A percentile compares a stretch with the other conserved stretches of the same genome.
phyloP scores from a whole-genome alignment of 345 rosid species.

The Raphanus raphanistrum region DNA sequence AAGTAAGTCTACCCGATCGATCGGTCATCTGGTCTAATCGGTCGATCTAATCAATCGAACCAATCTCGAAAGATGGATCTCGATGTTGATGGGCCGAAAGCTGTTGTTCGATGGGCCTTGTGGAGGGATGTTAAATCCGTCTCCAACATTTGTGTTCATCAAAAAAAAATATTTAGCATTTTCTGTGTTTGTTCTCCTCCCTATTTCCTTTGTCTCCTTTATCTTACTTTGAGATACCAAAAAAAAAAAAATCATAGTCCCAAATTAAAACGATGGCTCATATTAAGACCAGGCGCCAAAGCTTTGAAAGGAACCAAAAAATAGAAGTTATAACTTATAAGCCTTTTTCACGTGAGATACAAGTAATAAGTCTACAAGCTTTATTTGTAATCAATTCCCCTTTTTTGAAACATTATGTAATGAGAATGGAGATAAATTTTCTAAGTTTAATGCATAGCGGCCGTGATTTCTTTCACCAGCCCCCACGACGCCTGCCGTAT shows the following conservation, averaged over 20 bases:
- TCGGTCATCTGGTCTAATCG: no score
- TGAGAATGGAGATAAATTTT: constrained; percentile 14
- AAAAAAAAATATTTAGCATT: background rate
- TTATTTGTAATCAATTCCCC: background rate
- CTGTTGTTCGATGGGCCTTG: no score
- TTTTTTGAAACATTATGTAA: background rate
- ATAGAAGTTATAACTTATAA: background rate
- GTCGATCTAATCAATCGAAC: no score
- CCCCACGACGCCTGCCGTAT: constrained; percentile 42
- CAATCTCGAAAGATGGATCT: no score
- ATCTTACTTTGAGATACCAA: background rate
- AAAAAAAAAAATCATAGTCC: background rate
- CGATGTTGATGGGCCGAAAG: no score
- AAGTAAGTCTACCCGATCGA: no score
- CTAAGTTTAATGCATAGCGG: constrained; percentile 36
- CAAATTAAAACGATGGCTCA: background rate
- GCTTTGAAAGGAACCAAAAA: background rate
- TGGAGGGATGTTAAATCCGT: no score
- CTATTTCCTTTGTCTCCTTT: background rate
- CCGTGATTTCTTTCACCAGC: constrained; percentile 37
- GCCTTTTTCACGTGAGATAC: background rate
- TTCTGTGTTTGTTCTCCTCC: background rate
- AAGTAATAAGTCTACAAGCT: background rate
- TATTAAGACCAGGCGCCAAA: background rate
- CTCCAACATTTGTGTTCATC: no score